phyloP scores from a whole-genome alignment of 306 rosid genomes.

The Vicia villosa region DNA sequence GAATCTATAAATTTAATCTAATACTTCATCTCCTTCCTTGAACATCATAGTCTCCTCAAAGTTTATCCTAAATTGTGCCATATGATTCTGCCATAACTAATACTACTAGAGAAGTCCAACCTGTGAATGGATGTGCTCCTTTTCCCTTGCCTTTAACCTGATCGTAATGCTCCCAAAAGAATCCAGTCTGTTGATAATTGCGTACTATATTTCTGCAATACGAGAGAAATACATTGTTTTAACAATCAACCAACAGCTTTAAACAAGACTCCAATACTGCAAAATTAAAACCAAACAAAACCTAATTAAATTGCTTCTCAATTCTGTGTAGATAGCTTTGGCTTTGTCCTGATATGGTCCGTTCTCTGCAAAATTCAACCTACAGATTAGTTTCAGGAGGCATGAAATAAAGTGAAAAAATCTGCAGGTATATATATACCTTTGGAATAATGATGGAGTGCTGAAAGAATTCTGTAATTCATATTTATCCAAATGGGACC shows the following conservation, averaged over 20 bases:
- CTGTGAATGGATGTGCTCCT: constrained; percentile 83
- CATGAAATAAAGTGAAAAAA: not conserved
- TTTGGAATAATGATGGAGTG: constrained; percentile 85
- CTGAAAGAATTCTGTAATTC: constrained; percentile 80
- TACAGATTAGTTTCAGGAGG: constrained; percentile 29
- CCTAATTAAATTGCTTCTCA: constrained; percentile 86
- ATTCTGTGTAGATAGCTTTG: constrained; percentile 60
- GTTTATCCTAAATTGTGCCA: constrained; percentile 45
- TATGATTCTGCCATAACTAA: constrained; percentile 84
- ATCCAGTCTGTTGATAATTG: constrained; percentile 70
- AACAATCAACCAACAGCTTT: not conserved
- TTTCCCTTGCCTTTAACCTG: constrained; percentile 83
- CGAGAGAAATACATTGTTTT: not conserved
- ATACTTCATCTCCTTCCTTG: not conserved
- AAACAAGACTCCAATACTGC: not conserved
- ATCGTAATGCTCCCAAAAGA: constrained; percentile 89
- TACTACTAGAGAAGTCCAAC: constrained; percentile 90
- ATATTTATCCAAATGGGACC: constrained; percentile 88
- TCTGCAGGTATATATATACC: constrained; percentile 64
- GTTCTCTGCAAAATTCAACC: constrained; percentile 51
- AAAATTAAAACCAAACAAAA: constrained; percentile 35
- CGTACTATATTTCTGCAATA: constrained; percentile 56
- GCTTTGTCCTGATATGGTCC: constrained; percentile 82
- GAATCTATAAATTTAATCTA: constrained; percentile 10
- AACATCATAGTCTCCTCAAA: constrained; percentile 5